Base-by-base conservation (phyloP, 2,329 filamentous ascomycete species). In the Calcarisporium arbuscula region DNA sequence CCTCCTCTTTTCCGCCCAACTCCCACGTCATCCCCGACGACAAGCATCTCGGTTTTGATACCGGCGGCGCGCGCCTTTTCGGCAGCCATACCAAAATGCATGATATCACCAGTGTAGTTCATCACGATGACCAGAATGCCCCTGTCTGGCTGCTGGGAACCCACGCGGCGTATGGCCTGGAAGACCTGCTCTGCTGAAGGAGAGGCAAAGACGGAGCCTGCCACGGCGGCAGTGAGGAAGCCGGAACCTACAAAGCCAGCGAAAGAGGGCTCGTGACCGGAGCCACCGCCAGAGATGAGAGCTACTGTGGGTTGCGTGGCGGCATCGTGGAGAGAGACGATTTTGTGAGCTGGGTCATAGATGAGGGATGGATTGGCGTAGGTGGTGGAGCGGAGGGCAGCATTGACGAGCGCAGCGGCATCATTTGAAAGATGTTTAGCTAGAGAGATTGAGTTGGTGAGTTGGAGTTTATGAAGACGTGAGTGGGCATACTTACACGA, bases 31-130 rank as follows among this genome's bases (percentile, higher is more conserved):
- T 87, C 83, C 8, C 75, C 80, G 30, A 86, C 77, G 19, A 85
- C 77, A 16, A 84, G 71, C 69, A 86, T 82, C 40, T 83, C 77
- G 0, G 80, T 75, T 19, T 79, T 67, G 3, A 72, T 67, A 8
- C 63, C 63, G 11, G 54, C 51, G 1, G 80, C 80, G 36, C 79
- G 77, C 9, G 81, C 81, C 51, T 85, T 83, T 54, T 86, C 82
- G 6, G 81, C 77, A 1, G 77, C 82, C 67, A 86, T 77, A 5
- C 81, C 81, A 44, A 86, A 87, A 52, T 86, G 84, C 39, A 87
- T 62, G 31, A 85, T 73, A 53, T 80, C 77, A 10, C 77, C 77
- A 1, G 80, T 85, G 50, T 85, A 85, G 51, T 87, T 87, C 71
- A 84, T 85, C 8, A 85, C 78, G 15, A 85, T 72, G 7, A 86